Percentiles rank a stretch among this genome's conserved stretches.
These are phyloP conservation scores for Leccinum rimulosum DNA, from an alignment of 768 basidiomycete genomes.

Conservation along the genomic window DNA sequence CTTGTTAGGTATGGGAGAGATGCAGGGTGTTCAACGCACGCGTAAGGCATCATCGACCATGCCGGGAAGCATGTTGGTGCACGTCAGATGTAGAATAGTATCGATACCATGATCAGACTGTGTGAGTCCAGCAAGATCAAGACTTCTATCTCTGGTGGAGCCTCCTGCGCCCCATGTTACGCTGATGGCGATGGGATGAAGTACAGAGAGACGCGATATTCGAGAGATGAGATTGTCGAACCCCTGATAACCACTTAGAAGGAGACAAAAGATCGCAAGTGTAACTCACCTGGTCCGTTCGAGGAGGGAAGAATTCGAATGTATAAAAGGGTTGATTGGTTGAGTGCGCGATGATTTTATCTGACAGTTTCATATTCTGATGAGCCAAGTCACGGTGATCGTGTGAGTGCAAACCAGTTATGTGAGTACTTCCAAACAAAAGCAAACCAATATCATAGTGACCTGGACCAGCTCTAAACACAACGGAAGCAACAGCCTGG, in stretches of 20 bases:
- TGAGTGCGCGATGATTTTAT: slow-evolving; percentile 54
- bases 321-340: slow-evolving; percentile 74
- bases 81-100: slow-evolving; percentile 91
- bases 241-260: slow-evolving; percentile 48
- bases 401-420: slow-evolving; percentile 1
- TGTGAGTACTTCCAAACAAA: slow-evolving; percentile 26
- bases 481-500: neutral
- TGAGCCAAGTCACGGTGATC: neutral
- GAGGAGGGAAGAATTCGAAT: slow-evolving; percentile 96
- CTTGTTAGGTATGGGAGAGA: slow-evolving; percentile 4
- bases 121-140: slow-evolving; percentile 80
- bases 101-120: slow-evolving; percentile 76
- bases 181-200: slow-evolving; percentile 82
- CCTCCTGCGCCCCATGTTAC: slow-evolving; percentile 99
- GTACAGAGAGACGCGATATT: slow-evolving; percentile 72
- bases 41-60: slow-evolving; percentile 82
- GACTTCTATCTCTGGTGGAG: slow-evolving; percentile 78
- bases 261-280: neutral
- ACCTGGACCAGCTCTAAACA: slow-evolving; percentile 12
- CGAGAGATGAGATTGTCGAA: slow-evolving; percentile 89
- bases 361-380: slow-evolving; percentile 63
- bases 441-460: slow-evolving; percentile 18
- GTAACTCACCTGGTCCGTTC: slow-evolving; percentile 74
- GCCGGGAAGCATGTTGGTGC: slow-evolving; percentile 93
- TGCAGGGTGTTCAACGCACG: slow-evolving; percentile 42